Base-by-base conservation (phyloP, 2,329 filamentous ascomycete genomes). In the Xylaria sp. region DNA sequence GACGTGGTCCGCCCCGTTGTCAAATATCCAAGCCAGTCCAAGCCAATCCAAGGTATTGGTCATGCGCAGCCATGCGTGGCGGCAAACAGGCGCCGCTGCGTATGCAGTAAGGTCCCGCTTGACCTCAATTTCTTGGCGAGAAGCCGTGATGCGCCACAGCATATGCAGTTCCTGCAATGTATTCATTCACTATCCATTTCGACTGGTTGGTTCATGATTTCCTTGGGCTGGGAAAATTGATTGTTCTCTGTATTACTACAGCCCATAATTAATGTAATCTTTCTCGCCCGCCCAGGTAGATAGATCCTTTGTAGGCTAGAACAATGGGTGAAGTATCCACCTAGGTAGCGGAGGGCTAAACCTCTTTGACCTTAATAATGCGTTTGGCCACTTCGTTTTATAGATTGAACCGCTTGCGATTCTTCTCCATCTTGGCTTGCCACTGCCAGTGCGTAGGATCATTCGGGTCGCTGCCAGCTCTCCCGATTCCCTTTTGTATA, bases 401-500 rank as follows among this genome's bases (percentile, higher is more conserved):
- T 78, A 99, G 85, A 82, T 97, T 96, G 84, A 98, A 99, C 79
- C 93, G 91, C 74, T 95, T 98, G 77, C 96, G 87, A 78, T 92
- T 86, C 85, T 98, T 98, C 84, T 99, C 96, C 91, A 72, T 97
- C 79, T 90, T 90, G 12, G 92, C 92, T 83, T 97, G 97, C 96
- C 96, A 99, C 79, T 98, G 89, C 95, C 96, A 98, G 78, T 97
- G 93, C 74, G 94, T 88, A 46, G 94, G 93, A 80, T 91, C 84
- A 80, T 89, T 84, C 85, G 93, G 88, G 70, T 90, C 86, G 75
- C 89, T 90, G 20, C 89, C 89, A 8, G 89, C 89, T 64, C 87
- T 82, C 15, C 89, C 89, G 73, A 99, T 92, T 0, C 94, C 95
- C 82, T 94, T 94, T 79, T 98, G 95, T 52, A 98, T 91, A 76